Percentiles rank a stretch among this genome's conserved stretches.
These are phyloP conservation scores for Cyberlindnera maclurae DNA, from an alignment of 805 yeast species.

Conservation along the genomic window DNA sequence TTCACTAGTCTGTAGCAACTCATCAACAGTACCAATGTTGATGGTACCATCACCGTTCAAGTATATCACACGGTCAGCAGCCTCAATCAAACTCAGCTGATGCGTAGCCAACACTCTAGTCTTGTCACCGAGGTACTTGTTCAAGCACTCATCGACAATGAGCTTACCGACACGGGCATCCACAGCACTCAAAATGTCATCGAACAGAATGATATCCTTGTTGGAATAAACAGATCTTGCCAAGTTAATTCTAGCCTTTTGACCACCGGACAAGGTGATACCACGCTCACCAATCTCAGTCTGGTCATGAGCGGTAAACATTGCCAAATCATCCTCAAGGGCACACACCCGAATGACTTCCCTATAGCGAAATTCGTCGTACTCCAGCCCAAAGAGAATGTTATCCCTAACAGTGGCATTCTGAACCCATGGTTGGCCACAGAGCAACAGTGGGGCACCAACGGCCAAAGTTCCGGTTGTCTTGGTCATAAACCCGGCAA, in stretches of 20 bases:
- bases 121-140: slow-evolving; percentile 41
- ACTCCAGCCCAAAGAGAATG: slow-evolving; percentile 50
- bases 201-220: slow-evolving; percentile 55
- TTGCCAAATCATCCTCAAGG: slow-evolving; percentile 47
- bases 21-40: slow-evolving; percentile 48
- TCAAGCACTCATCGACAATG: slow-evolving; percentile 53
- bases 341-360: slow-evolving; percentile 54
- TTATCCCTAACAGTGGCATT: slow-evolving; percentile 66
- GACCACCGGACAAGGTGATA: slow-evolving; percentile 72
- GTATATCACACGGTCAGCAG: slow-evolving; percentile 59
- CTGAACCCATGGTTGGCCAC: slow-evolving; percentile 67
- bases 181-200: slow-evolving; percentile 71
- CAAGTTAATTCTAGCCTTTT: slow-evolving; percentile 62
- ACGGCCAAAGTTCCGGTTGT: slow-evolving; percentile 40
- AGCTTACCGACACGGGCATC: slow-evolving; percentile 73
- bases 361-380: slow-evolving; percentile 42
- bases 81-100: slow-evolving; percentile 55
- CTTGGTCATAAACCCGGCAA: slow-evolving; percentile 60
- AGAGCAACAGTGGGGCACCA: slow-evolving; percentile 41
- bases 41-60: slow-evolving; percentile 55
- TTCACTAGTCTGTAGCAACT: slow-evolving; percentile 33
- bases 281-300: slow-evolving; percentile 77
- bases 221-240: slow-evolving; percentile 67
- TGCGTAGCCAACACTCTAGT: slow-evolving; percentile 75
- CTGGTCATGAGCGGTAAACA: slow-evolving; percentile 57